Base-by-base conservation (phyloP, 2,329 filamentous ascomycete genomes). In the Akanthomyces dipterigenus region DNA sequence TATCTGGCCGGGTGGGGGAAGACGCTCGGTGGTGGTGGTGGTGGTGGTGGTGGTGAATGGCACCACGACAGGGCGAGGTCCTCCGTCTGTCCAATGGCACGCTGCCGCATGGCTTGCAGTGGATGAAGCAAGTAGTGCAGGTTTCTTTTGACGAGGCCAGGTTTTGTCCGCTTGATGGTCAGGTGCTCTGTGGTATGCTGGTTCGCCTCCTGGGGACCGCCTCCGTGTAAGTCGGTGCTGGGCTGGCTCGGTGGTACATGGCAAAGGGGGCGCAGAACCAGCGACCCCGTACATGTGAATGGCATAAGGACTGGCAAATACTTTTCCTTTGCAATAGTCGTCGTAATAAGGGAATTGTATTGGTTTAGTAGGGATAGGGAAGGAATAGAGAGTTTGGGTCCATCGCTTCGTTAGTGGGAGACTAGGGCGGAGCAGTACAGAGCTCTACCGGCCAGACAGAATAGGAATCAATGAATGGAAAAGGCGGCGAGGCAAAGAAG, bases 1-100 rank as follows among this genome's bases (percentile, higher is more conserved):
- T 55, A 48, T 54, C 38, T 60, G 58, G 58, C 49, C 49, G 20
- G 40, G 58, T 48, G 58, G 58, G 31, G 55, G 38, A 24, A 60
- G 38, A 20, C n/a, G 5, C 8, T 20, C n/a, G 5, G 3, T 9
- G 12, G n/a, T n/a, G n/a, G n/a, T n/a, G n/a, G n/a, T n/a, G n/a
- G n/a, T n/a, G n/a, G n/a, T n/a, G n/a, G 31, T 16, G 26, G n/a
- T 26, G 38, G 18, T 42, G 38, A 28, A 53, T 45, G 26, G 12
- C 38, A 22, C 22, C n/a, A 20, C 22, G 24, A 45, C 26, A 28
- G 18, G n/a, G 38, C 53, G 38, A 12, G 11, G 34, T n/a, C 22
- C 14, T 26, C n/a, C 31, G 42, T 9, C 42, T 42, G 45, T 14
- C 34, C 34, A 42, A 40, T 49, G 9, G 18, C 8, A 24, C 14